Evolutionary conservation across 495 filamentous ascomycete species (phyloP).

Genomic region (Lasiosphaeriaceae sp.): DNA sequence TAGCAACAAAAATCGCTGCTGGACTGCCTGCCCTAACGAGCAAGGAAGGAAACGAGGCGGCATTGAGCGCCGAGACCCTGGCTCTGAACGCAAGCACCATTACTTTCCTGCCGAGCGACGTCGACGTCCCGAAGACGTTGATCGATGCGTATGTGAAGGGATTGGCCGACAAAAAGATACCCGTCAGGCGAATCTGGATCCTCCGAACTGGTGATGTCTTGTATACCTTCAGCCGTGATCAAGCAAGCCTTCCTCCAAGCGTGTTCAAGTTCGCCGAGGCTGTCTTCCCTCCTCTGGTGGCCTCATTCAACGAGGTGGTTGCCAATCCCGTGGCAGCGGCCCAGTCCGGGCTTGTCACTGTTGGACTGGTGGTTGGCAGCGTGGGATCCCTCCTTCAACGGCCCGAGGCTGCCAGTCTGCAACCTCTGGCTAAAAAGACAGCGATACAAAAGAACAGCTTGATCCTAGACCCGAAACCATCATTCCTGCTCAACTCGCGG

Average conservation of each 20-base stretch:
- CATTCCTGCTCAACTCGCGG: conserved; percentile 78
- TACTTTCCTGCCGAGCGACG: conserved; percentile 53
- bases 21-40: conserved; percentile 59
- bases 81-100: conserved; percentile 61
- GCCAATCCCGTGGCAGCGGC: conserved; percentile 71
- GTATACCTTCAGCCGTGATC: conserved; percentile 48
- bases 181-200: conserved; percentile 77
- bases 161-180: conserved; percentile 73
- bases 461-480: conserved; percentile 65
- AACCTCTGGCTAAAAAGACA: conserved; percentile 51
- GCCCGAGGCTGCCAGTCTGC: conserved; percentile 37
- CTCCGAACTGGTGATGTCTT: conserved; percentile 69
- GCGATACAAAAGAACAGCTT: conserved; percentile 61
- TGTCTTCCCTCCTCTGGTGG: conserved; percentile 61
- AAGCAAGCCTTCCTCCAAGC: conserved; percentile 37
- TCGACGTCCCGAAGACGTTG: conserved; percentile 57
- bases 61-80: conserved; percentile 67
- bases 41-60: conserved; percentile 85
- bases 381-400: conserved; percentile 48
- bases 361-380: conserved; percentile 69
- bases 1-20: conserved; percentile 62
- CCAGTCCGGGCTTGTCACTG: conserved; percentile 70
- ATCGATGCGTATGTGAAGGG: conserved; percentile 75
- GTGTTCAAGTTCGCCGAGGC: conserved; percentile 55
- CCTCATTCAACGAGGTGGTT: conserved; percentile 69